A percentile compares a stretch with the other conserved stretches of the same genome.
These are phyloP conservation scores for Cryphonectria parasitica DNA, from an alignment of 2,329 filamentous ascomycete genomes.

Conservation along the genomic window DNA sequence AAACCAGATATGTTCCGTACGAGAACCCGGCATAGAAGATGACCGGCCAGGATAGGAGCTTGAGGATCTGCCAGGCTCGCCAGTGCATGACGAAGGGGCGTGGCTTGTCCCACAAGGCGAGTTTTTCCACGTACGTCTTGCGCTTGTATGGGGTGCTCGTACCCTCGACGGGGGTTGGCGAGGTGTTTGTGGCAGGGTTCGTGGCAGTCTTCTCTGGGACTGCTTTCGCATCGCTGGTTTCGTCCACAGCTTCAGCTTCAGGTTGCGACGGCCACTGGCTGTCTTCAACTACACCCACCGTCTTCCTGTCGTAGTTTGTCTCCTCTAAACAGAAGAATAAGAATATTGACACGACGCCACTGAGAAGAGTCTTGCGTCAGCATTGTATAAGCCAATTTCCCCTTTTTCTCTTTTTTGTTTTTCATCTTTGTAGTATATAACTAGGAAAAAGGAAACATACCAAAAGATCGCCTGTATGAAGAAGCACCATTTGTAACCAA, in stretches of 20 bases:
- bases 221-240: background rate
- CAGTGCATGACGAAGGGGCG: conserved; percentile 46
- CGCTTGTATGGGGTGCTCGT: conserved; percentile 32
- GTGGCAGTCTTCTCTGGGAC: conserved; percentile 15
- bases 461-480: conserved; percentile 38
- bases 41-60: conserved; percentile 45
- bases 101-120: conserved; percentile 34
- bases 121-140: conserved; percentile 44
- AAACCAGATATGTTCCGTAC: conserved; percentile 40
- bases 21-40: conserved; percentile 45
- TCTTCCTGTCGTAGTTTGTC: conserved; percentile 47
- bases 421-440: too few species aligned
- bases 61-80: conserved; percentile 40
- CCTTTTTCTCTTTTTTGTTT: background rate
- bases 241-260: conserved; percentile 18
- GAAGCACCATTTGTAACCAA: conserved; percentile 40
- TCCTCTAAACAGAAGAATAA: conserved; percentile 59
- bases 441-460: background rate
- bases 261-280: conserved; percentile 2
- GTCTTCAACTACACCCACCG: conserved; percentile 31
- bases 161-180: background rate
- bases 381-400: background rate
- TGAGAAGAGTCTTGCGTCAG: background rate
- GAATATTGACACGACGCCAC: conserved; percentile 34
- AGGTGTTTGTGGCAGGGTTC: conserved; percentile 1